Base-by-base conservation (phyloP, 768 basidiomycete species). In the Leccinellum luteum region DNA sequence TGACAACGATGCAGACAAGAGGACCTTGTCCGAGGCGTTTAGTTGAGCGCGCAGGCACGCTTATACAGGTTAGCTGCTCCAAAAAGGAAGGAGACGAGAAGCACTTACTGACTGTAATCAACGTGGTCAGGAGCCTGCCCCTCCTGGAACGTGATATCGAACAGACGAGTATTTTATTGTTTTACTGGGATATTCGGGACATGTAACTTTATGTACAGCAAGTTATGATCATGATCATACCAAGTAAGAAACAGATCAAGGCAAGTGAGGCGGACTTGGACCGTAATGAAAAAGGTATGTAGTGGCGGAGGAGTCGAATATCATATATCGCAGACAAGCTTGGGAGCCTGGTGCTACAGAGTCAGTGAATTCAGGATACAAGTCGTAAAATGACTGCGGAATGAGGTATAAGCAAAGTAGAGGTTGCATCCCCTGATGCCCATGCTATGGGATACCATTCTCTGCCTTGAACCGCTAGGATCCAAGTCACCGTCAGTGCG, bases 391-490 rank as follows among this genome's bases (percentile, higher is more conserved):
- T 14, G 13, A 44, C 19, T 21, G 43, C 21, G 3, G 21, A n/a
- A n/a, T n/a, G 21, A 14, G 43, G 43, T 44, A 44, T 44, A 44
- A 21, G 21, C 21, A 44, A 21, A 21, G 9, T 8, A 48, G 25
- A 23, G 47, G 7, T 27, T 15, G 47, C 44, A 27, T n/a, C n/a
- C n/a, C n/a, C n/a, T n/a, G n/a, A n/a, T n/a, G n/a, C n/a, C n/a
- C 31, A 27, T 48, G n/a, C 58, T 69, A 72, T 32, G 63, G 52
- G n/a, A 72, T 60, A 19, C 64, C 57, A 0, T 73, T 73, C 52
- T 72, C 72, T 19, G 55, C 59, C 56, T 73, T 72, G 58, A 72
- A 72, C 60, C 56, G 68, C 71, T 72, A 10, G 31, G 41, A 52
- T 13, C 6, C 19, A 4, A 38, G 1, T 7, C 35, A 15, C 19